Percentiles rank a stretch among this genome's conserved stretches.
phyloP scores from a whole-genome alignment of 257 asterid species.

The Gardenia jasminoides region DNA sequence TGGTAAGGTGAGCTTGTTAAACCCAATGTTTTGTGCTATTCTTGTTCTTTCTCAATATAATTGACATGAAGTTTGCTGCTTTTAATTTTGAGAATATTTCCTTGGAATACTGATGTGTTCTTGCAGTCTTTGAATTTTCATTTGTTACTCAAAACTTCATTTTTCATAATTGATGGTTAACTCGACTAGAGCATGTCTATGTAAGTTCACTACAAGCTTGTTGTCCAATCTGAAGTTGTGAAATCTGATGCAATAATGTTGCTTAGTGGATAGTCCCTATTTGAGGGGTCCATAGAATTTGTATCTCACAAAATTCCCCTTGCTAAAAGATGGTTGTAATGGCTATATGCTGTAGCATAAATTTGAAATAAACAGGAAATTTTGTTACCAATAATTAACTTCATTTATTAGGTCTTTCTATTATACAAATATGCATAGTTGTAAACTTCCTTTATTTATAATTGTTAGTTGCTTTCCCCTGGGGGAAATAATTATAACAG shows the following conservation, averaged over 20 bases:
- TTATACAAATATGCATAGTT: not conserved
- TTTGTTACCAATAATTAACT: not conserved
- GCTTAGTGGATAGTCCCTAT: not conserved
- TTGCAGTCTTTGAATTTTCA: not conserved
- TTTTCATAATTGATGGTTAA: not conserved
- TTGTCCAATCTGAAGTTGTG: not conserved
- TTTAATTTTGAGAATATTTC: not conserved
- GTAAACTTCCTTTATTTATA: not conserved
- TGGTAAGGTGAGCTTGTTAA: constrained; percentile 73
- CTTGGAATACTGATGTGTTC: not conserved
- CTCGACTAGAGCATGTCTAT: not conserved
- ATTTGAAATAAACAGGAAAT: not conserved
- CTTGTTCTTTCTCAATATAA: constrained; percentile 4
- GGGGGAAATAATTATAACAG: not conserved
- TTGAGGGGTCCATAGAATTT: too few relatives aligned
- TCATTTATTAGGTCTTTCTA: too few relatives aligned
- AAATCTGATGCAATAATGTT: constrained; percentile 1
- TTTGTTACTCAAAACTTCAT: too few relatives aligned
- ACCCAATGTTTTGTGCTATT: constrained; percentile 7
- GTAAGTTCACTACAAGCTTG: not conserved
- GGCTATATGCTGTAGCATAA: too few relatives aligned
- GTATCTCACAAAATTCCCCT: too few relatives aligned
- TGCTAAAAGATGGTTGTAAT: not conserved
- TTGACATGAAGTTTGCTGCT: not conserved
- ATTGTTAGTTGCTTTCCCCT: not conserved